phyloP scores from a whole-genome alignment of 2,329 filamentous ascomycete species.

The Scedosporium boydii region DNA sequence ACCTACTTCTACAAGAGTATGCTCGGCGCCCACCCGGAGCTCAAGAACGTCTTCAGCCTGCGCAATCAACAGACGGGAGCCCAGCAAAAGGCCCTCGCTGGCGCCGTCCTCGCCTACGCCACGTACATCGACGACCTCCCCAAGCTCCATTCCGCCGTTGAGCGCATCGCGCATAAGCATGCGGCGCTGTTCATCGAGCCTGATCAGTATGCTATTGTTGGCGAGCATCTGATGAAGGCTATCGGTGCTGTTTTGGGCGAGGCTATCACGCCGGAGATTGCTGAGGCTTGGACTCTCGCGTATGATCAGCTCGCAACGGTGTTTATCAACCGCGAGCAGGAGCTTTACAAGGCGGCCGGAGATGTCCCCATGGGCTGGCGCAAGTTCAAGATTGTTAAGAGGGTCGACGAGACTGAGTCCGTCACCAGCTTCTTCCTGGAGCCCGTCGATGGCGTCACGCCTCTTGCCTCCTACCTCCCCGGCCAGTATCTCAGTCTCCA shows the following conservation, averaged over 20 bases:
- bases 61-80: constrained; percentile 59
- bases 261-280: constrained; percentile 55
- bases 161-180: constrained; percentile 70
- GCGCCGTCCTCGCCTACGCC: constrained; percentile 63
- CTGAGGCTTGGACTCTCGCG: constrained; percentile 62
- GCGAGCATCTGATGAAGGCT: constrained; percentile 55
- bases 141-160: constrained; percentile 43
- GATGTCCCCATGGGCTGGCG: constrained; percentile 34
- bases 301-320: constrained; percentile 63
- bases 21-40: constrained; percentile 51
- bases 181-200: constrained; percentile 59
- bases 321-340: constrained; percentile 55
- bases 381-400: constrained; percentile 46
- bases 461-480: constrained; percentile 52
- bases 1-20: constrained; percentile 62
- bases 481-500: constrained; percentile 67
- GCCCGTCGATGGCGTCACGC: constrained; percentile 44
- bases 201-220: constrained; percentile 63
- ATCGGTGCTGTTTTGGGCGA: constrained; percentile 59
- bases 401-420: constrained; percentile 48
- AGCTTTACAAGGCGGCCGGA: constrained; percentile 45
- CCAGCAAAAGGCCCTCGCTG: constrained; percentile 61
- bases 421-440: constrained; percentile 63
- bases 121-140: constrained; percentile 61
- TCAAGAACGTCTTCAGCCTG: constrained; percentile 63